Evolutionary conservation across 2,329 filamentous ascomycete genomes (phyloP).

Genomic region (Colletotrichum viniferum): DNA sequence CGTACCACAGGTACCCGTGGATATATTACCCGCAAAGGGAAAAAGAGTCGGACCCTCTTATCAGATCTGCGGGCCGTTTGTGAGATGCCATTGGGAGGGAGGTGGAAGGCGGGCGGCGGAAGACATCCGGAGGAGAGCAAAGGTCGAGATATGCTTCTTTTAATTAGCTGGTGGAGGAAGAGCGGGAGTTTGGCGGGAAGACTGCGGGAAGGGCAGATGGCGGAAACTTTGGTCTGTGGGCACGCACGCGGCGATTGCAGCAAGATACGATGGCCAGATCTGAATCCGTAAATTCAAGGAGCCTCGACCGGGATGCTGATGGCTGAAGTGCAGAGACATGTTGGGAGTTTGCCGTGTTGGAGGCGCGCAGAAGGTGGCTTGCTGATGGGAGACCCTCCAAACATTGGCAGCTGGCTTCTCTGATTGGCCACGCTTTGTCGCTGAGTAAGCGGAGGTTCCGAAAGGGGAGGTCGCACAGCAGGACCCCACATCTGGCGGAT

Average conservation of each 20-base stretch:
- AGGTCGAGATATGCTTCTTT: slow-evolving; percentile 9
- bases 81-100: neutral
- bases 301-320: neutral
- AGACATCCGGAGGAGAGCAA: neutral
- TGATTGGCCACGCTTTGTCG: neutral
- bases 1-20: neutral
- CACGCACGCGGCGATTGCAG: neutral
- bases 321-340: neutral
- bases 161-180: neutral
- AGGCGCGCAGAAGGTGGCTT: neutral
- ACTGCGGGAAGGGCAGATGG: neutral
- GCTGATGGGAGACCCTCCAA: neutral
- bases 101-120: neutral
- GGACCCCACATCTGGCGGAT: neutral
- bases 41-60: neutral
- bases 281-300: neutral
- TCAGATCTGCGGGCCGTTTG: neutral
- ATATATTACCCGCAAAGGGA: neutral
- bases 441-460: neutral
- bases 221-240: neutral
- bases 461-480: neutral
- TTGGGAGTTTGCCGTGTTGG: neutral
- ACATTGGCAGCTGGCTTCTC: neutral
- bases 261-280: neutral
- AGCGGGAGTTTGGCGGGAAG: neutral